Evolutionary conservation across 2,329 filamentous ascomycete species (phyloP).

Genomic region (Drechmeria coniospora): DNA sequence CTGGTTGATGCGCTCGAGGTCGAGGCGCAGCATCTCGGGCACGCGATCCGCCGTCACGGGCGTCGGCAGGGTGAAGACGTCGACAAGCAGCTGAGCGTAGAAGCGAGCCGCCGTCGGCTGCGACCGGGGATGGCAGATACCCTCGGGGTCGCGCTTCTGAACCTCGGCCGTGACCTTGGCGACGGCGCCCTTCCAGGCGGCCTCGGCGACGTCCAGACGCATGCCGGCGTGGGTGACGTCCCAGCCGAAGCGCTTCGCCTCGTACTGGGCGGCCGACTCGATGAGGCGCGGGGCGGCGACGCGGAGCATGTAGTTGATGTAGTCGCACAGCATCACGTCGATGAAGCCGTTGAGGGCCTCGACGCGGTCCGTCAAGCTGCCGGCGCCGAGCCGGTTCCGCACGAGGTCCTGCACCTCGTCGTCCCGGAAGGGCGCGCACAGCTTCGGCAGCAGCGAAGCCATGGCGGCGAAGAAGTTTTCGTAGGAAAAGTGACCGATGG

Average conservation of each 20-base stretch:
- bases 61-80: slow-evolving; percentile 55
- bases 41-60: slow-evolving; percentile 37
- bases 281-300: slow-evolving; percentile 57
- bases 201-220: slow-evolving; percentile 42
- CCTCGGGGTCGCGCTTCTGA: slow-evolving; percentile 53
- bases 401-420: slow-evolving; percentile 55
- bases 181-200: slow-evolving; percentile 50
- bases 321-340: slow-evolving; percentile 64
- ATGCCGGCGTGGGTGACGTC: slow-evolving; percentile 42
- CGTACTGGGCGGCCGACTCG: slow-evolving; percentile 56
- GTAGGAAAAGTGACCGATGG: slow-evolving; percentile 61
- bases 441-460: slow-evolving; percentile 57
- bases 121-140: slow-evolving; percentile 43
- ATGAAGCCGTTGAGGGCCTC: slow-evolving; percentile 63
- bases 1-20: slow-evolving; percentile 42
- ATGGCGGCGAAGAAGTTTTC: slow-evolving; percentile 68
- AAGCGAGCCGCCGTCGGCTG: slow-evolving; percentile 53
- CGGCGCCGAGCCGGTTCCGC: slow-evolving; percentile 42
- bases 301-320: slow-evolving; percentile 66
- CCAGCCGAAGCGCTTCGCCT: slow-evolving; percentile 54
- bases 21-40: slow-evolving; percentile 61
- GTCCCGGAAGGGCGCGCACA: slow-evolving; percentile 71
- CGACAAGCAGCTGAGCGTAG: slow-evolving; percentile 61
- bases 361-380: slow-evolving; percentile 58
- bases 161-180: slow-evolving; percentile 50